These are phyloP conservation scores for Solanum bukasovii DNA, from an alignment of 257 asterid species.

Conservation along the genomic window DNA sequence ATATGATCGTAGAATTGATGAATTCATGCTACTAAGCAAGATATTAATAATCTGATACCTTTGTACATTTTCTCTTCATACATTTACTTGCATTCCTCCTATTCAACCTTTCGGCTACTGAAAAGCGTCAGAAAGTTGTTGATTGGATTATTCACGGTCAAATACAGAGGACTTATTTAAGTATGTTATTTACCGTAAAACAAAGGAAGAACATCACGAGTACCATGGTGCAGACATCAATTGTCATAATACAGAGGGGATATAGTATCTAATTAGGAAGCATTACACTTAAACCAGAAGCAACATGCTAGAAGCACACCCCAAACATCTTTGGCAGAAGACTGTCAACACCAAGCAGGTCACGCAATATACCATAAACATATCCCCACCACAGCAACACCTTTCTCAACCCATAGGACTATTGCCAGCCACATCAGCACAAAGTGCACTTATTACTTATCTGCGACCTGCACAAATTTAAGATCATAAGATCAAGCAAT, in stretches of 20 bases:
- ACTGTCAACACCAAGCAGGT: not conserved
- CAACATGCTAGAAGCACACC: not conserved
- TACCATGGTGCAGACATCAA: not conserved
- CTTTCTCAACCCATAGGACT: not conserved
- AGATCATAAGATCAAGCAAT: not conserved
- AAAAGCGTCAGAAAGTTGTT: not conserved
- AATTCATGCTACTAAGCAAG: not conserved
- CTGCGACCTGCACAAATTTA: slow-evolving; percentile 10
- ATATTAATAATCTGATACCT: not conserved
- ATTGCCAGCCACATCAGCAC: not conserved
- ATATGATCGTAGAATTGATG: not conserved
- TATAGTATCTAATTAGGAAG: not conserved
- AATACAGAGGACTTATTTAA: not conserved
- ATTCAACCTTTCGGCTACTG: not conserved
- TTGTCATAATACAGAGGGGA: not conserved
- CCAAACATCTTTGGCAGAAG: not conserved
- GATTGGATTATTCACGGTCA: not conserved
- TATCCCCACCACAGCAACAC: not conserved
- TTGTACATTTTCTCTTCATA: not conserved
- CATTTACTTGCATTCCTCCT: not conserved
- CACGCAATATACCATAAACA: not conserved
- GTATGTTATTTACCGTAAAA: not conserved
- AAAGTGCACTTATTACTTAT: slow-evolving; percentile 6
- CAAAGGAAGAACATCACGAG: not conserved
- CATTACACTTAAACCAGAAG: not conserved